Base-by-base conservation (phyloP, 805 yeast genomes). In the Wickerhamiella shivajii region DNA sequence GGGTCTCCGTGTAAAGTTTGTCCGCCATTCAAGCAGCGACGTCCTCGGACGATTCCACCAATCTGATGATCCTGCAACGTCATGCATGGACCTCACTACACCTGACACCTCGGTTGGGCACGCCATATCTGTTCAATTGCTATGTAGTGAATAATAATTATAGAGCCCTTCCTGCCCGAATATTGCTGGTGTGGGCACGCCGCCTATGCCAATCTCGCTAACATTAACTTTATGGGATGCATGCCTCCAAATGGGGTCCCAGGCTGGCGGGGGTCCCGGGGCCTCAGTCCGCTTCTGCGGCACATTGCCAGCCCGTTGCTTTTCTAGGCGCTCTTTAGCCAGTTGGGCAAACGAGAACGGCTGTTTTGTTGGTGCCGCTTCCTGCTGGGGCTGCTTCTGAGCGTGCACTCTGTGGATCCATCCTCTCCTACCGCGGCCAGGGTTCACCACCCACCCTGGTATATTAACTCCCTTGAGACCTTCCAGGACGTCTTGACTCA, bases 401-500 rank as follows among this genome's bases (percentile, higher is more conserved):
- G 18, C 20, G 12, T 13, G 29, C 18, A 12, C 19, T 16, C 52
- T 41, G 52, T 72, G 76, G 12, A 83, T 52, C 93, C 94, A 83
- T 9, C 80, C 74, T 40, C 95, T 63, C 40, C 93, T 63, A 4
- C 93, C 92, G 43, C 71, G 74, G 20, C 62, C 62, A 10, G 39
- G 39, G 29, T 52, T 52, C 12, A 52, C 45, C 49, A 60, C 16
- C 60, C 63, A 41, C 35, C 64, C 53, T 13, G 55, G 39, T 40
- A 50, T 34, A 30, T 47, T 52, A 45, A 59, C 33, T 21, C 46
- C 45, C 27, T 42, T 33, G 34, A 55, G 33, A 31, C 45, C 39
- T 14, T 23, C 34, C 17, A 53, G 40, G 22, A 47, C 38, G 19
- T 51, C 48, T 17, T 50, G 39, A 33, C 55, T 36, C 37, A 74